Base-by-base conservation (phyloP, 1,284 basidiomycete genomes). In the Neotropicomus parvogracilis region DNA sequence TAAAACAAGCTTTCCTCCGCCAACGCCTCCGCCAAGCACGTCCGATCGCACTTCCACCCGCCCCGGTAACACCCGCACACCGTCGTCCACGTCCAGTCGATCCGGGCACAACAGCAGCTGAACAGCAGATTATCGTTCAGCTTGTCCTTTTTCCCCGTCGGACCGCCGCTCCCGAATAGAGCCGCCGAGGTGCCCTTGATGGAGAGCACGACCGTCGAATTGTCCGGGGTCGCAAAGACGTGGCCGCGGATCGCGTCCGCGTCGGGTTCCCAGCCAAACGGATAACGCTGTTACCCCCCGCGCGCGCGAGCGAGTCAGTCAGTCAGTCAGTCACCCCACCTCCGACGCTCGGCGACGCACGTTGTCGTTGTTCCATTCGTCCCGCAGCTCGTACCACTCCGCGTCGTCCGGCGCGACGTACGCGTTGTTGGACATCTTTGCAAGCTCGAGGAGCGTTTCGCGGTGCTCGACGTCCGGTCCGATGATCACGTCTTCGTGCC, bases 91-190 rank as follows among this genome's bases (percentile, higher is more conserved):
- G 90, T 85, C 83, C 92, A 97, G 63, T 91, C 91, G 20, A 99
- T 82, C 16, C 83, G 76, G 0, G 97, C 97, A 67, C 95, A 99
- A 70, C 95, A 99, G 70, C 95, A 99, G 46, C 93, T 88, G 70
- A 98, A 99, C 46, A 98, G 72, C n/a, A 99, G 67, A 59, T 98
- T 98, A 69, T 97, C 94, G 67, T 97, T 98, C 43, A 88, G 67
- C 70, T 91, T 97, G 74, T 98, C 95, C 59, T 95, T 95, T 71
- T 83, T 85, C 1, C 80, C 76, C 12, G 95, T 98, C 13, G 91
- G 85, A 0, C 91, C 92, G 0, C 88, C 88, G 6, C 83, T 80
- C 6, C 91, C 88, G 39, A 95, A 78, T 14, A 89, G 54, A 5
- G 81, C 82, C 0, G 91, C 81, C 10, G 91, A 91, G 1, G 95